Evolutionary conservation across 176 grass and related monocot species (phyloP), one percentile per base, ranked within the genome.

Genomic region (Oryza glumipatula): DNA sequence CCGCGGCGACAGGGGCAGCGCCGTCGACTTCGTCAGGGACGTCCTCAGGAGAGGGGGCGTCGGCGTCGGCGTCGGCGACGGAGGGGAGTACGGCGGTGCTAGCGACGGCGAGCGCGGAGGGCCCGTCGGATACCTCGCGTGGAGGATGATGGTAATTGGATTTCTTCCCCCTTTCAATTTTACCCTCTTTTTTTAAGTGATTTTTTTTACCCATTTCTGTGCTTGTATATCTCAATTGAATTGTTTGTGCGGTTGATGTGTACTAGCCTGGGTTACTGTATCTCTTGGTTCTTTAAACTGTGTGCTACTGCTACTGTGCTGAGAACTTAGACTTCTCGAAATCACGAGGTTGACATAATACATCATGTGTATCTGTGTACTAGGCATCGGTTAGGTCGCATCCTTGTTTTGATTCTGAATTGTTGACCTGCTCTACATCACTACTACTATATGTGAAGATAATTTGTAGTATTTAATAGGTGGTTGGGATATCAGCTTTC

Each of bases 111-210:
- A 94, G 64, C 84, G 83, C 21, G 96, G 88, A 72, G 92, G 96
- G 3, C 93, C 91, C 4, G 91, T 95, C 21, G 93, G 96, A 5
- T 95, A 93, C 87, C 93, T 98, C 21, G 89, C 89, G 9, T 98
- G 93, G 95, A 98, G 93, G 79, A 95, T 92, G 83, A 98, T 98
- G 96, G 91, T 98, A 91, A 90, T 60, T n/a, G 35, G 26, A 65
- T 66, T 68, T 68, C 3, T 43, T 22, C 9, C 21, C 7, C 64
- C 45, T 14, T 80, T 26, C 35, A 68, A 43, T 80, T 52, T 19
- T 39, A 65, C 14, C 61, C 33, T 51, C 33, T 51, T 45, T 52
- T 6, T 22, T 22, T 33, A 19, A 56, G 16, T 56, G 15, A 17
- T 56, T 2, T 21, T 0, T 19, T 56, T 19, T 56, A 61, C 49